phyloP scores from a whole-genome alignment of 2,329 filamentous ascomycete genomes.

The Pestalotiopsis sp. region DNA sequence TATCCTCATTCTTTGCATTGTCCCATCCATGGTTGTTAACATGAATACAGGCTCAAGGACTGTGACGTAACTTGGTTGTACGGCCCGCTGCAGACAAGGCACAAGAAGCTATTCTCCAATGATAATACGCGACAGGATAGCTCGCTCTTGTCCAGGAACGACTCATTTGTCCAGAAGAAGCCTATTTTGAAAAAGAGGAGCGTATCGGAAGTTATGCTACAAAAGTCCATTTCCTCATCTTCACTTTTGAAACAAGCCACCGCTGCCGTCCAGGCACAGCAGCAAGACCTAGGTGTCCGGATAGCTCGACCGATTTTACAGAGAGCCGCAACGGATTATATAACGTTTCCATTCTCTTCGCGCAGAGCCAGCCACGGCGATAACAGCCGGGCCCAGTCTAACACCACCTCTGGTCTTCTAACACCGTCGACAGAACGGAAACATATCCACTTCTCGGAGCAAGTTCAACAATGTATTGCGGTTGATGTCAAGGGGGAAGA shows the following conservation, averaged over 20 bases:
- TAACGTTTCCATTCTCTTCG: constrained; percentile 65
- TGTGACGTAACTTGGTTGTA: constrained; percentile 98
- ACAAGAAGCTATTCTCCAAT: constrained; percentile 54
- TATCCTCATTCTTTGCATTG: background rate
- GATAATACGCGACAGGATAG: constrained; percentile 41
- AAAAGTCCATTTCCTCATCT: constrained; percentile 83
- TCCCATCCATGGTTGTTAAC: constrained; percentile 30
- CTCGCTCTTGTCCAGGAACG: constrained; percentile 51
- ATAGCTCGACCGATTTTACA: constrained; percentile 58
- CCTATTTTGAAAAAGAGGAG: constrained; percentile 96
- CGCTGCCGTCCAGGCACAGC: constrained; percentile 82
- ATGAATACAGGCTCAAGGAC: constrained; percentile 78
- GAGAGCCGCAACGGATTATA: constrained; percentile 70
- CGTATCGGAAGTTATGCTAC: constrained; percentile 94
- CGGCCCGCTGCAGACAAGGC: constrained; percentile 81
- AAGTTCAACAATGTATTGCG: constrained; percentile 94
- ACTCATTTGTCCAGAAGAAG: constrained; percentile 78
- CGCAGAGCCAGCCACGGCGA: constrained; percentile 64
- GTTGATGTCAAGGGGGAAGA: constrained; percentile 84
- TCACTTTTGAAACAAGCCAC: constrained; percentile 89
- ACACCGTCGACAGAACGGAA: constrained; percentile 70
- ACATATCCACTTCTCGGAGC: constrained; percentile 96
- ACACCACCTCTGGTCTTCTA: constrained; percentile 69
- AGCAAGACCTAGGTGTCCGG: constrained; percentile 61
- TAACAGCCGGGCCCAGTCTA: constrained; percentile 67